Evolutionary conservation across 306 rosid genomes (phyloP), one percentile per base, ranked within the genome.

Genomic region (Rubus idaeus): DNA sequence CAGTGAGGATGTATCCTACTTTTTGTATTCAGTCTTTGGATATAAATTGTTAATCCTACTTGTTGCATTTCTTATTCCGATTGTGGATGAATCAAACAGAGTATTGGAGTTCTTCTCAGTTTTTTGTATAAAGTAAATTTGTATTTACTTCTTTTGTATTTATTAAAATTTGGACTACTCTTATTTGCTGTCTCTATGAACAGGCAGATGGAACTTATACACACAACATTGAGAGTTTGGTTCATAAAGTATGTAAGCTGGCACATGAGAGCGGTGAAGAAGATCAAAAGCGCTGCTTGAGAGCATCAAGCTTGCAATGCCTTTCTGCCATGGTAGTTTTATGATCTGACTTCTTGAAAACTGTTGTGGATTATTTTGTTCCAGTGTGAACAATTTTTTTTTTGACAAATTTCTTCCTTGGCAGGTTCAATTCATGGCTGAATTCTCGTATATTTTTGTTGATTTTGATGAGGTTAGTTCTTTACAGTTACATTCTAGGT

Each of bases 261-360:
- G 88, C 91, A 50, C 75, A 70, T 58, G 96, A 86, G 79, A 82
- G 67, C 13, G 93, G 92, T 65, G 97, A 89, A 52, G 87, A 88
- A 14, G 79, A 30, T 17, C 87, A 87, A 82, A 89, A 77, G 71
- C 65, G 68, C 78, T 80, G 88, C 84, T 81, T 96, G 89, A 89
- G 94, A 83, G 98, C 98, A 42, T 87, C 96, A 72, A 89, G 98
- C 83, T 88, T 96, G 91, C 99, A 96, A 77, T 96, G 99, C 88
- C 90, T 96, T 77, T 88, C 98, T 35, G 99, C 99, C 78, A 91
- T 96, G 99, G 99, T 92, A 89, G 57, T 39, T 45, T 50, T 13
- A 46, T 77, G 74, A 52, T 77, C 66, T 42, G 63, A 46, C 11
- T 73, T 18, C 26, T 5, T 5, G 35, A 17, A 57, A 47, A 44